Conservation (phyloP, 768 basidiomycete genomes). For the Antrodiella citrinella region DNA sequence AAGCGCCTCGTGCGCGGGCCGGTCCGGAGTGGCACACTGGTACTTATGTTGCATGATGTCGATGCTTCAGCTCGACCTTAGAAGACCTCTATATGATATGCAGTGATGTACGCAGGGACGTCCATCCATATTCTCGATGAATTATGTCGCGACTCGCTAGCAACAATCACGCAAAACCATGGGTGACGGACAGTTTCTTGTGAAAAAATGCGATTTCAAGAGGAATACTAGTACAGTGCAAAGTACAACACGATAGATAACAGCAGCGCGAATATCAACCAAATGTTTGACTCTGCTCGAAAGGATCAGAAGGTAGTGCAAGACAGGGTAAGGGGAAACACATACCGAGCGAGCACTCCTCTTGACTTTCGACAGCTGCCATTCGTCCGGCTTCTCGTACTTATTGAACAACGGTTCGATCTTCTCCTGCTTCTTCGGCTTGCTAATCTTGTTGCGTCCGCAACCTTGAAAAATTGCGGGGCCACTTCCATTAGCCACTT, state of each 20-base stretch:
- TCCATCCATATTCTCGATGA: no score
- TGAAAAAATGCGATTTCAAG: conserved; percentile 9
- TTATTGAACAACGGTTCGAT: conserved; percentile 95
- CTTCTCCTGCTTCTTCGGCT: conserved; percentile 93
- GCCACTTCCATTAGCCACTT: conserved; percentile 99
- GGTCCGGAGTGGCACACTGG: no score
- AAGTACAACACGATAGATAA: conserved; percentile 4
- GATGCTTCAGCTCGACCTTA: no score
- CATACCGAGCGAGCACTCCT: conserved; percentile 69
- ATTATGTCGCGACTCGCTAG: no score
- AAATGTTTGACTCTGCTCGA: conserved; percentile 75
- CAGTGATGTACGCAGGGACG: no score
- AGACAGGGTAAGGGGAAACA: not conserved
- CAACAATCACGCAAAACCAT: not conserved
- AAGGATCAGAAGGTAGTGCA: not conserved
- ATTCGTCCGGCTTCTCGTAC: conserved; percentile 91
- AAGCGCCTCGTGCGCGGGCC: no score
- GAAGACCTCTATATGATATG: no score
- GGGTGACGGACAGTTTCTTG: conserved; percentile 14
- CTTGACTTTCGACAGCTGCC: conserved; percentile 90
- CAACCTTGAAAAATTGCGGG: conserved; percentile 97
- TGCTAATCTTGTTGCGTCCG: conserved; percentile 98
- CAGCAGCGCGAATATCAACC: conserved; percentile 36
- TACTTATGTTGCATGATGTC: no score
- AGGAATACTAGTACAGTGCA: conserved; percentile 8